Conservation (phyloP, 2,329 filamentous ascomycete genomes). For the Venturiaceae sp. region DNA sequence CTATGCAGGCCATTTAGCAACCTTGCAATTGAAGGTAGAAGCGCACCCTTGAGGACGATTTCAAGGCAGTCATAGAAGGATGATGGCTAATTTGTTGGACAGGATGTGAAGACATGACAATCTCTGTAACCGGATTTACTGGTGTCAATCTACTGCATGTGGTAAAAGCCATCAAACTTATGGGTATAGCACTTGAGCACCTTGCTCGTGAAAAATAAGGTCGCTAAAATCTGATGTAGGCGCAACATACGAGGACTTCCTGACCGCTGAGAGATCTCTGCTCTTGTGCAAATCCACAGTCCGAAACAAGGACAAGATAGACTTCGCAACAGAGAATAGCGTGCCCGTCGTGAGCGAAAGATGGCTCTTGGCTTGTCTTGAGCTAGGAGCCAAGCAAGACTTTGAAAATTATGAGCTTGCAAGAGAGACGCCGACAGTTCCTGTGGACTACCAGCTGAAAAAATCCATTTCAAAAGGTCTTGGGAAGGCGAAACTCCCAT, state of each 20-base stretch:
- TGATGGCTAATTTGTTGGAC: constrained; percentile 2
- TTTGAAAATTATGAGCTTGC: constrained; percentile 34
- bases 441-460: not conserved
- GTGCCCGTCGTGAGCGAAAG: constrained; percentile 72
- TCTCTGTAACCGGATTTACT: constrained; percentile 75
- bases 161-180: constrained; percentile 61
- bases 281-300: constrained; percentile 58
- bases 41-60: too few relatives aligned
- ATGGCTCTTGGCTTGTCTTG: constrained; percentile 81
- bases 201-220: not conserved
- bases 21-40: constrained; percentile 56
- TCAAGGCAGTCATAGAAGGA: constrained; percentile 12
- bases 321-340: constrained; percentile 62
- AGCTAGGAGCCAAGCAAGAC: constrained; percentile 36
- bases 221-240: constrained; percentile 31
- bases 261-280: constrained; percentile 63
- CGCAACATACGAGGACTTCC: constrained; percentile 68
- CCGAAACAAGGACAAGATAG: constrained; percentile 63
- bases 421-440: constrained; percentile 7
- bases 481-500: not conserved
- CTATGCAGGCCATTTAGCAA: constrained; percentile 67
- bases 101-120: constrained; percentile 58
- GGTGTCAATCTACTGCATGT: constrained; percentile 81
- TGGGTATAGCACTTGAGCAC: constrained; percentile 38
- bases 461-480: not conserved